Evolutionary conservation across 2,329 filamentous ascomycete species (phyloP), one percentile per base, ranked within the genome.

Genomic region (Nemania abortiva): DNA sequence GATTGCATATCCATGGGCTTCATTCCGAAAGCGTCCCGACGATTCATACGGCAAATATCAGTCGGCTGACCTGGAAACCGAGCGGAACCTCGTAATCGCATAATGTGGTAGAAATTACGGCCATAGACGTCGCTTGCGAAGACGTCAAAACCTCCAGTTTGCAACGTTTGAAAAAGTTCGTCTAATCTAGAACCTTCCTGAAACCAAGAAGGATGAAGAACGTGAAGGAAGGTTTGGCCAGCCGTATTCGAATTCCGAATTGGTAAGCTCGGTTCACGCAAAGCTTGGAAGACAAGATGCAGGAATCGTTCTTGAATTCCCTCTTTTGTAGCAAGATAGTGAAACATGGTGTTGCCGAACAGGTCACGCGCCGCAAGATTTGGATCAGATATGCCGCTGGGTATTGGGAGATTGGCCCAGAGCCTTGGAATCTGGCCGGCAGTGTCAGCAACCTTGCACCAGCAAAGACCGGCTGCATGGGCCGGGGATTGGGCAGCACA

Each of bases 341-440:
- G 87, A 34, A 87, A 86, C 53, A 86, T 81, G 5, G 81, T 87
- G 47, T 87, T 85, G 0, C 87, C 87, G 69, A 87, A 88, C 45
- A 81, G 75, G 70, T 89, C 87, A 15, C 77, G 76, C 1, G 76
- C 73, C 22, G 78, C 78, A 31, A 86, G 60, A 59, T 79, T 73
- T 24, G 82, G 76, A 42, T 74, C 34, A 9, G 73, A 57, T 24
- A 67, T 58, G 1, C 70, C 56, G 6, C 79, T 55, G 11, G 68
- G 68, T 2, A 75, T 66, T 0, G 53, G 65, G 13, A 82, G 72
- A 9, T 39, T 63, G 42, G 68, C 54, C 73, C 72, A 74, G 45
- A 66, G 52, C 27, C 47, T 59, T 47, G 63, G 71, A 20, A 57
- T 60, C 6, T 52, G 34, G 20, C 22, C 49, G 24, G 74, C 39